Evolutionary conservation across 805 yeast genomes (phyloP), one percentile per base, ranked within the genome.

Genomic region (Sugiyamaella lignohabitans): DNA sequence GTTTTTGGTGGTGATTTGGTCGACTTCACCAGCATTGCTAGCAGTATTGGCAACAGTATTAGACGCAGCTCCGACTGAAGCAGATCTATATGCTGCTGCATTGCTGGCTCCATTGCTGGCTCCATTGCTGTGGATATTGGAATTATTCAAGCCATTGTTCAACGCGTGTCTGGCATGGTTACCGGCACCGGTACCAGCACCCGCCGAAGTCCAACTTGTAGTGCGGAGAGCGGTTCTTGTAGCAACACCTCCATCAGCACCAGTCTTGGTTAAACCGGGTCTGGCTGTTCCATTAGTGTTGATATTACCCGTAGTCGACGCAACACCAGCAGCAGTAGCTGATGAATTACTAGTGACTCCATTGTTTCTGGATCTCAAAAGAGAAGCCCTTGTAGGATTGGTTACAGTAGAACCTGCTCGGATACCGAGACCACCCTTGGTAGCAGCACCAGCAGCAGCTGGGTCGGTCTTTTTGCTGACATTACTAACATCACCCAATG

Each of bases 401-500:
- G 32, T 27, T 8, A 27, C 32, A 8, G 32, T 27, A 6, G 38
- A 17, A 16, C 18, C 21, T 35, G 21, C 18, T 19, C 14, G 8
- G 11, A 8, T 16, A 16, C 14, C 21, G 6, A 19, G 30, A 21
- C 30, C 18, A 23, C 21, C 11, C 18, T 35, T 18, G 5, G 6
- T 6, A 5, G 6, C 6, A 35, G 10, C 38, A 27, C 6, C 11
- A 27, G 30, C 6, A 27, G 11, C 30, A 27, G 30, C n/a, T n/a
- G n/a, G n/a, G 14, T 27, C 32, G 11, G 8, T 8, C 32, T 27
- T 45, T 39, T 59, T 56, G 42, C 50, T 52, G 39, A 60, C 56
- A 38, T 63, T 63, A 46, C 66, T 61, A 20, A 63, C 56, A 42
- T 63, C 67, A 10, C 64, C 65, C 27, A 63, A 51, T 4, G 68